Conservation (phyloP, 2,329 filamentous ascomycete species). For the Nemania abortiva region DNA sequence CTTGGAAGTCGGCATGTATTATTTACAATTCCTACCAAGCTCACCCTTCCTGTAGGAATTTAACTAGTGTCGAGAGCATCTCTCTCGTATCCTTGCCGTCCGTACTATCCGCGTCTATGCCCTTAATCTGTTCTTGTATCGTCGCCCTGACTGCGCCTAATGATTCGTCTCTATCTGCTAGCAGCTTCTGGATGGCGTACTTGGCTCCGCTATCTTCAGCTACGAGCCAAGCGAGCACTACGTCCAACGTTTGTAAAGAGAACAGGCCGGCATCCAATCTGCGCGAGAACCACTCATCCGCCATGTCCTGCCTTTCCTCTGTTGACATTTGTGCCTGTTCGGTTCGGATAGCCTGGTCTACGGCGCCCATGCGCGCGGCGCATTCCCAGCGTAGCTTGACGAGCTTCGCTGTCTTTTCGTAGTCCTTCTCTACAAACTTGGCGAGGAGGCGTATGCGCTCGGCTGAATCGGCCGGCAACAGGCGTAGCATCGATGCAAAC, state of each 20-base stretch:
- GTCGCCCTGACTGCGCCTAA: conserved; percentile 73
- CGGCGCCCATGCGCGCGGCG: conserved; percentile 68
- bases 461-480: conserved; percentile 81
- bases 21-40: conserved; percentile 41
- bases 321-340: conserved; percentile 67
- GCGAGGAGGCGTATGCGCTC: conserved; percentile 85
- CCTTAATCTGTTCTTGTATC: conserved; percentile 70
- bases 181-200: conserved; percentile 69
- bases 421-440: conserved; percentile 96
- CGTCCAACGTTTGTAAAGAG: conserved; percentile 84
- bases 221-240: conserved; percentile 88
- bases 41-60: conserved; percentile 58
- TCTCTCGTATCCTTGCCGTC: conserved; percentile 69
- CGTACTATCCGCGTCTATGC: conserved; percentile 63
- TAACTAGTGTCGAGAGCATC: conserved; percentile 66
- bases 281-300: conserved; percentile 78
- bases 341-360: conserved; percentile 71
- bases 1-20: conserved; percentile 38
- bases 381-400: conserved; percentile 79
- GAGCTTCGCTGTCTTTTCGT: conserved; percentile 83
- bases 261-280: conserved; percentile 88
- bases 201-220: conserved; percentile 87
- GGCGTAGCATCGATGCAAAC: conserved; percentile 83
- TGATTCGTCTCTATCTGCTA: conserved; percentile 76
- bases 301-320: conserved; percentile 71